Evolutionary conservation across 2,329 filamentous ascomycete species (phyloP).

Genomic region (Chalara sp.): DNA sequence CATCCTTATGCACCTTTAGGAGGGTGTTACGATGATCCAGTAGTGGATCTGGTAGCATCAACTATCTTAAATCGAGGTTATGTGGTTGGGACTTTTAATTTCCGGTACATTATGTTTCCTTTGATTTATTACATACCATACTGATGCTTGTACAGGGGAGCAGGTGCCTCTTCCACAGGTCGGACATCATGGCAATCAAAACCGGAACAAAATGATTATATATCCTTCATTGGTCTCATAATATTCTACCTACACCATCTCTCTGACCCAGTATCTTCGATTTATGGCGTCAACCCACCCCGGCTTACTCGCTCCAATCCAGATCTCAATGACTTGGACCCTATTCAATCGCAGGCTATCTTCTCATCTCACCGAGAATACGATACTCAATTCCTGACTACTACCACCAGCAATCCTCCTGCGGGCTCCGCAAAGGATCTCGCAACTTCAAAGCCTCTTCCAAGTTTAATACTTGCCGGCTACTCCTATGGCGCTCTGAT

Average conservation of each 20-base stretch:
- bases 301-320: conserved; percentile 3
- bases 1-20: conserved; percentile 90
- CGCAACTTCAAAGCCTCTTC: not conserved
- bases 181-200: conserved; percentile 82
- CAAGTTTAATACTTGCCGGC: conserved; percentile 58
- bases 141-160: conserved; percentile 51
- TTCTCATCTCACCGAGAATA: conserved; percentile 2
- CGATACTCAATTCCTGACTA: not conserved
- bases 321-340: conserved; percentile 14
- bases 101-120: conserved; percentile 54
- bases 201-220: conserved; percentile 76
- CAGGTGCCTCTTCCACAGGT: conserved; percentile 59
- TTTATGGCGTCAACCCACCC: not conserved
- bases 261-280: conserved; percentile 4
- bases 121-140: not conserved
- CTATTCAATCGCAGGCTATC: conserved; percentile 19
- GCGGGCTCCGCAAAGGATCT: not conserved
- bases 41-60: conserved; percentile 60
- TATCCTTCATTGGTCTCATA: conserved; percentile 74
- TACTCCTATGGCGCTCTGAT: conserved; percentile 92
- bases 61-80: conserved; percentile 61
- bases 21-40: conserved; percentile 74
- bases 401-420: too few relatives aligned
- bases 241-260: conserved; percentile 60
- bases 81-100: conserved; percentile 85